Evolutionary conservation across 169 alveolate species (phyloP).

Genomic region (Ichthyophthirius multifiliis): DNA sequence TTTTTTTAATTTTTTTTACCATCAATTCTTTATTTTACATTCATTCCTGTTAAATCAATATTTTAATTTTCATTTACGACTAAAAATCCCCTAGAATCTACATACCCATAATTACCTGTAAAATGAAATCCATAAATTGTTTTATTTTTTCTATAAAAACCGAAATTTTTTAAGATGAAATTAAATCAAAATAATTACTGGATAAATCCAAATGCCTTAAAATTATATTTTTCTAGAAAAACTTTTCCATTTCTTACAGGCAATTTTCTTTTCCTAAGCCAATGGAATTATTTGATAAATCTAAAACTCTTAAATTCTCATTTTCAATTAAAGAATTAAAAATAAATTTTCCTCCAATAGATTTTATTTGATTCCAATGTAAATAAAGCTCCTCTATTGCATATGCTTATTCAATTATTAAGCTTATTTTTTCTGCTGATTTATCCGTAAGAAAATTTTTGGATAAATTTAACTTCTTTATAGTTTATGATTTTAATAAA

Average conservation of each 20-base stretch:
- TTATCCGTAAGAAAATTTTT: constrained; percentile 29
- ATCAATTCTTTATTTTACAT: neutral
- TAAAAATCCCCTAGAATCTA: neutral
- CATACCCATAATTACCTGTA: constrained; percentile 5
- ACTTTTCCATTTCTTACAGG: neutral
- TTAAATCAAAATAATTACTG: neutral
- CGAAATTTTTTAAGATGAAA: neutral
- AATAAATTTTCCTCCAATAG: constrained; percentile 54
- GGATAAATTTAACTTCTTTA: constrained; percentile 12
- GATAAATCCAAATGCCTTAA: neutral
- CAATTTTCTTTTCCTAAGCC: neutral
- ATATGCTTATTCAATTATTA: constrained; percentile 17
- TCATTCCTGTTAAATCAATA: neutral
- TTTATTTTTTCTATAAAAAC: neutral
- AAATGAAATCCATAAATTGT: constrained; percentile 10
- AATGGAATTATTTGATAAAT: neutral
- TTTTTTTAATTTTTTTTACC: neutral
- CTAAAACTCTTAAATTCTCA: neutral
- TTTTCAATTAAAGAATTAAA: constrained; percentile 45
- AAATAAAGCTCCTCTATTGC: constrained; percentile 42
- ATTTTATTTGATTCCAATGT: constrained; percentile 64
- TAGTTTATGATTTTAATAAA: neutral
- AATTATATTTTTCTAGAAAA: neutral
- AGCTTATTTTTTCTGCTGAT: constrained; percentile 14
- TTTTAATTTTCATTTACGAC: neutral